Evolutionary conservation across 257 asterid species (phyloP).

Genomic region (Solanum medicagineum): DNA sequence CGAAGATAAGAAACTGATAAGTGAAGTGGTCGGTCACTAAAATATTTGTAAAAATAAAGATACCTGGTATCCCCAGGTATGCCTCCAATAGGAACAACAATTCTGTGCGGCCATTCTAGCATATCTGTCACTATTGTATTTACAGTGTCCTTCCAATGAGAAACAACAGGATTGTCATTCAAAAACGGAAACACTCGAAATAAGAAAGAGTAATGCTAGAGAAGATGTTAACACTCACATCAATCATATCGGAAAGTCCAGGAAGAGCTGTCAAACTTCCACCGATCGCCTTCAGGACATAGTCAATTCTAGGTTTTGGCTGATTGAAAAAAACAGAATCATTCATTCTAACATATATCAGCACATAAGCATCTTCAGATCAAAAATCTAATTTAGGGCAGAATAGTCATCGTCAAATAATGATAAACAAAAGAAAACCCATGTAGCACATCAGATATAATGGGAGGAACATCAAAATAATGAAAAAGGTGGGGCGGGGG

Average conservation of each 20-base stretch:
- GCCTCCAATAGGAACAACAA: constrained; percentile 97
- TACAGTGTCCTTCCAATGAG: constrained; percentile 64
- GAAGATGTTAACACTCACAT: constrained; percentile 40
- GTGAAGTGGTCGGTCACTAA: not conserved
- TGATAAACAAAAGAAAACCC: not conserved
- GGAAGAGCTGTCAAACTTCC: constrained; percentile 97
- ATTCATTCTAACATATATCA: not conserved
- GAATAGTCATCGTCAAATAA: not conserved
- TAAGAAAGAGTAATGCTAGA: not conserved
- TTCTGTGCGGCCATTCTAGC: constrained; percentile 99
- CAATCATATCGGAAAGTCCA: constrained; percentile 94
- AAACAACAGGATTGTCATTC: constrained; percentile 18
- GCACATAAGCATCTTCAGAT: not conserved
- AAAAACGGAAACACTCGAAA: not conserved
- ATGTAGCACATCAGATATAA: not conserved
- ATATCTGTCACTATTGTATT: constrained; percentile 66
- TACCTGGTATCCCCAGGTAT: constrained; percentile 72
- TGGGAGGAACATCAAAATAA: not conserved
- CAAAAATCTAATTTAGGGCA: not conserved
- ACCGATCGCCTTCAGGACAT: constrained; percentile 88
- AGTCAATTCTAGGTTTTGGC: constrained; percentile 96
- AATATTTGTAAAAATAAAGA: not conserved
- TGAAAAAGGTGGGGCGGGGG: not conserved
- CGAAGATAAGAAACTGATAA: not conserved
- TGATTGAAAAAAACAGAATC: constrained; percentile 21